Evolutionary conservation across 768 basidiomycete species (phyloP).

Genomic region (Rhodotorula toruloides): DNA sequence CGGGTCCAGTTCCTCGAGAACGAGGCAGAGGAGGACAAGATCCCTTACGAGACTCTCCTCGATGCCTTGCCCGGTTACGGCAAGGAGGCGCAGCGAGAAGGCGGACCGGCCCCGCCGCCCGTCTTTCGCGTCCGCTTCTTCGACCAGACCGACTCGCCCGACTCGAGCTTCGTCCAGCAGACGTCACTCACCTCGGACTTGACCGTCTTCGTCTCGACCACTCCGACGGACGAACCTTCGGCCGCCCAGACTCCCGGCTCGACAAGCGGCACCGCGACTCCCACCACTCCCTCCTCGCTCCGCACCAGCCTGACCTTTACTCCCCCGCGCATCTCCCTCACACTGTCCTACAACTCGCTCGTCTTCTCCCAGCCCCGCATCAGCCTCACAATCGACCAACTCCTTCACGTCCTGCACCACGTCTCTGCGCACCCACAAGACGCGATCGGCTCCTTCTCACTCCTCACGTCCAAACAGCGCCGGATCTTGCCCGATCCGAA

Average conservation of each 20-base stretch:
- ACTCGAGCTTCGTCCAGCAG: conserved; percentile 65
- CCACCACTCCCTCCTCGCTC: conserved; percentile 32
- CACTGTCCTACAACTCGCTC: conserved; percentile 88
- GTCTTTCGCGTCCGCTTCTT: conserved; percentile 96
- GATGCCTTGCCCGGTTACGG: conserved; percentile 54
- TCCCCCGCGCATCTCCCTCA: conserved; percentile 57
- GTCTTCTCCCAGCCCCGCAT: conserved; percentile 79
- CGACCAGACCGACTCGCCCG: conserved; percentile 74
- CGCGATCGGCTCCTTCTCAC: conserved; percentile 69
- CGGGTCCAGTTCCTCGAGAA: conserved; percentile 76
- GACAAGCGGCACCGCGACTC: conserved; percentile 12
- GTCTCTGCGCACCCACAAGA: conserved; percentile 63
- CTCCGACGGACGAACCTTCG: conserved; percentile 49
- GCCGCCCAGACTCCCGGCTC: neutral
- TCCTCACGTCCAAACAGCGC: conserved; percentile 68
- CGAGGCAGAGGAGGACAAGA: conserved; percentile 71
- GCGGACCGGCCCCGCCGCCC: conserved; percentile 57
- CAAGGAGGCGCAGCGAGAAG: conserved; percentile 41
- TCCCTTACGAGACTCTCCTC: conserved; percentile 74
- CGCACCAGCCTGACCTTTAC: conserved; percentile 65
- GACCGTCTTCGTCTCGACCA: conserved; percentile 73
- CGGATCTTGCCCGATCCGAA: conserved; percentile 72
- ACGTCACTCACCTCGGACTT: conserved; percentile 86
- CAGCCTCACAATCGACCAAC: conserved; percentile 72
- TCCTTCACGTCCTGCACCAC: conserved; percentile 68